phyloP scores from a whole-genome alignment of 257 asterid species.

The Verbascum thapsus region DNA sequence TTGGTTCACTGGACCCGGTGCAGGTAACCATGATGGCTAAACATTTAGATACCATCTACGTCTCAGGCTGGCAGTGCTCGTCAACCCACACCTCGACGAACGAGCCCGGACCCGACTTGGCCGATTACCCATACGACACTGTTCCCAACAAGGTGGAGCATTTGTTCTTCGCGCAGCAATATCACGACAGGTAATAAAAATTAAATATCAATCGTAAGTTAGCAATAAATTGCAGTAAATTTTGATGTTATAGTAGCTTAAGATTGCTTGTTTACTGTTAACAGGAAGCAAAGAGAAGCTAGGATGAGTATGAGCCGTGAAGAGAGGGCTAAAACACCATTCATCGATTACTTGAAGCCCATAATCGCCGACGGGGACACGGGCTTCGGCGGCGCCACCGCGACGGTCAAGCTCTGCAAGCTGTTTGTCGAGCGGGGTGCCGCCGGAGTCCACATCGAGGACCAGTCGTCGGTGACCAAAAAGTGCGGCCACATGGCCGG shows the following conservation, averaged over 20 bases:
- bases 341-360: conserved; percentile 81
- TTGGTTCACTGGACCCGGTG: conserved; percentile 95
- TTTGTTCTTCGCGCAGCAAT: conserved; percentile 87
- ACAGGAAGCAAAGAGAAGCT: conserved; percentile 91
- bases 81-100: conserved; percentile 93
- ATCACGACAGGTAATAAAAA: too few relatives aligned
- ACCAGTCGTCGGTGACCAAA: conserved; percentile 86
- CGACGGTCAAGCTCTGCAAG: conserved; percentile 92
- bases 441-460: conserved; percentile 98
- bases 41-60: conserved; percentile 82
- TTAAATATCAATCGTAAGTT: too few relatives aligned
- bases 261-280: too few relatives aligned
- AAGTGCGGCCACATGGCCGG: conserved; percentile 99
- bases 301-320: conserved; percentile 78
- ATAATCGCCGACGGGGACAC: conserved; percentile 98
- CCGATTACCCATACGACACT: conserved; percentile 94
- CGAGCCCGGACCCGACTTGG: conserved; percentile 98
- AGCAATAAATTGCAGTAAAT: too few relatives aligned
- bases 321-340: conserved; percentile 73
- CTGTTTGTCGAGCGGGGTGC: conserved; percentile 97
- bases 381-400: conserved; percentile 97
- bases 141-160: conserved; percentile 99
- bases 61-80: conserved; percentile 99
- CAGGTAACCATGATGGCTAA: conserved; percentile 99
- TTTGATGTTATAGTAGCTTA: too few relatives aligned